Conservation (phyloP, 352 stramenopile species). For the Pythium aphanidermatum region DNA sequence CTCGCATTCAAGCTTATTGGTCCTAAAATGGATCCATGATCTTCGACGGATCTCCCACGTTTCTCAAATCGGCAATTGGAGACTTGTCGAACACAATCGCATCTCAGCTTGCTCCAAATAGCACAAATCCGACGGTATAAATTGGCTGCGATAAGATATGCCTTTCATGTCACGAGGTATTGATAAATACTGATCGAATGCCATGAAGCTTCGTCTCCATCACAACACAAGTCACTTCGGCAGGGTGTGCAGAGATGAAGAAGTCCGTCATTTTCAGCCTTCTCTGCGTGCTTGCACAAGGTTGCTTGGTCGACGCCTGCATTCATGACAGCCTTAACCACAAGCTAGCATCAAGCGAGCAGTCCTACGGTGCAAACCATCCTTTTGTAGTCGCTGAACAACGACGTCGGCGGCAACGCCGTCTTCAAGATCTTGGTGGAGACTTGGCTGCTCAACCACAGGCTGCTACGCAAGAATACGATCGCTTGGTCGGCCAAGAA, state of each 20-base stretch:
- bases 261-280: too few relatives aligned
- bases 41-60: too few relatives aligned
- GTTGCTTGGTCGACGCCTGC: conserved; percentile 1
- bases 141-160: too few relatives aligned
- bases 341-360: not conserved
- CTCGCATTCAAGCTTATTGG: conserved; percentile 13
- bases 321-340: conserved; percentile 25
- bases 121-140: too few relatives aligned
- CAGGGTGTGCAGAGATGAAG: too few relatives aligned
- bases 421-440: not conserved
- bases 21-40: not conserved
- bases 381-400: conserved; percentile 17
- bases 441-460: conserved; percentile 5
- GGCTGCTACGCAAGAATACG: conserved; percentile 27
- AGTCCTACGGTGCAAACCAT: conserved; percentile 16
- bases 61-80: too few relatives aligned
- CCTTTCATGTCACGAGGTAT: too few relatives aligned
- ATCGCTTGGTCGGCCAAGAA: conserved; percentile 24
- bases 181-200: too few relatives aligned
- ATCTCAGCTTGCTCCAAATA: too few relatives aligned
- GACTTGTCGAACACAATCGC: not conserved
- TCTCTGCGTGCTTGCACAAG: too few relatives aligned
- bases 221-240: too few relatives aligned
- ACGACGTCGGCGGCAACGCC: conserved; percentile 4
- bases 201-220: too few relatives aligned